Percentiles rank a stretch among this genome's conserved stretches.
Conservation (phyloP, 2,329 filamentous ascomycete species). For the Aureobasidium uvarum region DNA sequence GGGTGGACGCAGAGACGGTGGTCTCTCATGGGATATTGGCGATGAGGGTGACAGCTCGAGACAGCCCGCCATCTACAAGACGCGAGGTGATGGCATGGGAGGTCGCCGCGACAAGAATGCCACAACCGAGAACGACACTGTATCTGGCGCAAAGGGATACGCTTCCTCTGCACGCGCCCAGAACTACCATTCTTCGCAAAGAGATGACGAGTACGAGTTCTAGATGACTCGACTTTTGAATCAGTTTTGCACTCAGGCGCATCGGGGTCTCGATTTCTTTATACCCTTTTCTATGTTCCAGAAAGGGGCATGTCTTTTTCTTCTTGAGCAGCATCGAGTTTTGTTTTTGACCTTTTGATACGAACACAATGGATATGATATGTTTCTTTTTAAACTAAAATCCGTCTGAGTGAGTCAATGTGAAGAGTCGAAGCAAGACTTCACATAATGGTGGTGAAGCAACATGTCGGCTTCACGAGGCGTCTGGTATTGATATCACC, state of each 20-base stretch:
- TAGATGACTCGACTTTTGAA: neutral
- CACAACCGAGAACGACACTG: constrained; percentile 10
- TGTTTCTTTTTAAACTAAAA: neutral
- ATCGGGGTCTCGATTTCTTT: constrained; percentile 4
- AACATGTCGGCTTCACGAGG: too few species aligned
- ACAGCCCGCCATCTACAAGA: constrained; percentile 38
- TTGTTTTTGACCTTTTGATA: neutral
- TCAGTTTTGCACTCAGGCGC: neutral
- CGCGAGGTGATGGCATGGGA: constrained; percentile 59
- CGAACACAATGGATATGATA: constrained; percentile 11
- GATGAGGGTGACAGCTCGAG: constrained; percentile 31
- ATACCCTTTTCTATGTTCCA: neutral
- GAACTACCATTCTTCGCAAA: constrained; percentile 18
- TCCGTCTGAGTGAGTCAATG: too few species aligned
- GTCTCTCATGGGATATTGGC: constrained; percentile 25
- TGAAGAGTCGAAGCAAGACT: too few species aligned
- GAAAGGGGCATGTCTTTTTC: neutral
- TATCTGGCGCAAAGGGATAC: constrained; percentile 9
- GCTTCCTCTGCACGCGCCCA: constrained; percentile 10
- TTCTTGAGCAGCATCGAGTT: neutral
- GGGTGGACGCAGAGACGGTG: constrained; percentile 46
- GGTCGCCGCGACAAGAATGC: constrained; percentile 24
- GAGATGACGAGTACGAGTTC: constrained; percentile 33
- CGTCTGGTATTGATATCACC: too few species aligned
- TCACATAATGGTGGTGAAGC: too few species aligned